phyloP scores from a whole-genome alignment of 768 basidiomycete species.

The Leccinum disarticulatum region DNA sequence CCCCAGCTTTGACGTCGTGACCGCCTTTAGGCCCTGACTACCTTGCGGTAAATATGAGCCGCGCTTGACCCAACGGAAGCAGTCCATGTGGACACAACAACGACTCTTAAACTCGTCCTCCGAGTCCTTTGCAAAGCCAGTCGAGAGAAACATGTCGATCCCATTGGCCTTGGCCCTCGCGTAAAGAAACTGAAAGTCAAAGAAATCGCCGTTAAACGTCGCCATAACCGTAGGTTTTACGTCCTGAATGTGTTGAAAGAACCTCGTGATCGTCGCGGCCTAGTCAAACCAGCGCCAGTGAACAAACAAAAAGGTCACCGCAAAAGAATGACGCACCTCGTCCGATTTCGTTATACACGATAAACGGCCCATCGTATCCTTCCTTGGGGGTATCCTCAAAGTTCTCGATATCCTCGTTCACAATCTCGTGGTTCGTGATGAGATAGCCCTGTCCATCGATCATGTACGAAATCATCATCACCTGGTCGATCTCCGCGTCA shows the following conservation, averaged over 20 bases:
- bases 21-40: slow-evolving; percentile 96
- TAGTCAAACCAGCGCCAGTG: slow-evolving; percentile 30
- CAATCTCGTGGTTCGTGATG: slow-evolving; percentile 97
- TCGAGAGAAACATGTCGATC: slow-evolving; percentile 96
- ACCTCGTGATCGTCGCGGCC: slow-evolving; percentile 79
- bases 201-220: slow-evolving; percentile 98
- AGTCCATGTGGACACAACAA: slow-evolving; percentile 96
- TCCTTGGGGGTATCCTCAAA: slow-evolving; percentile 99
- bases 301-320: not conserved
- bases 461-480: slow-evolving; percentile 99
- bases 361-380: slow-evolving; percentile 96
- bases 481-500: slow-evolving; percentile 92
- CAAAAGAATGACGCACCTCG: slow-evolving; percentile 54
- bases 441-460: slow-evolving; percentile 96
- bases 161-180: slow-evolving; percentile 84
- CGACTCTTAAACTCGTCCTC: slow-evolving; percentile 96
- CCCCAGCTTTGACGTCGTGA: slow-evolving; percentile 93
- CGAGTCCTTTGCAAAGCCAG: slow-evolving; percentile 84
- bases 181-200: slow-evolving; percentile 97
- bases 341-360: slow-evolving; percentile 94
- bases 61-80: slow-evolving; percentile 99
- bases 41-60: slow-evolving; percentile 99
- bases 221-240: slow-evolving; percentile 96
- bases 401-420: slow-evolving; percentile 95
- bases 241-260: slow-evolving; percentile 93